Percentiles rank a stretch among this genome's conserved stretches.
Conservation (phyloP, 768 basidiomycete genomes). For the Rhizopogon vesiculosus region DNA sequence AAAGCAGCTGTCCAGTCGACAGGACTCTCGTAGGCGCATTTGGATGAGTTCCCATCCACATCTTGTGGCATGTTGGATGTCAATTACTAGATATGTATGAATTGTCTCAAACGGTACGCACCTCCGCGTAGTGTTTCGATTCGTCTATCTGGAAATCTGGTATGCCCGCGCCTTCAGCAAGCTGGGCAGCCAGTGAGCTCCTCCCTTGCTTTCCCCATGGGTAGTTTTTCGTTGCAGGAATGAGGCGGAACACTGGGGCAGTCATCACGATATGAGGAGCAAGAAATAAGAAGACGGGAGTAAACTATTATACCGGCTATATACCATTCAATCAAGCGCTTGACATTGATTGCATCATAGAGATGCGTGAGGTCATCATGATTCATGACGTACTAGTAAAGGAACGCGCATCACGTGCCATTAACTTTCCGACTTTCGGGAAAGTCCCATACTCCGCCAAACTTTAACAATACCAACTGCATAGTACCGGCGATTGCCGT, state of each 20-base stretch:
- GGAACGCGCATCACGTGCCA: background rate
- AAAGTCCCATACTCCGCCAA: background rate
- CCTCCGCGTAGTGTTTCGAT: constrained; percentile 52
- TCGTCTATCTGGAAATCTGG: constrained; percentile 35
- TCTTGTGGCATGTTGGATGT: constrained; percentile 21
- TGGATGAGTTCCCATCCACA: constrained; percentile 63
- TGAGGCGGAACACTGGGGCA: constrained; percentile 17
- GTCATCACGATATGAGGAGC: constrained; percentile 1
- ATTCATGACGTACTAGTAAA: too few species aligned
- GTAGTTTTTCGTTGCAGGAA: constrained; percentile 35
- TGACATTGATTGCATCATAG: background rate
- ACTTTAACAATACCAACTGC: constrained; percentile 15
- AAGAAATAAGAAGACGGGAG: background rate
- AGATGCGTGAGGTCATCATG: background rate
- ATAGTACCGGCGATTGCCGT: constrained; percentile 27
- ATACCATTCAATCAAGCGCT: background rate
- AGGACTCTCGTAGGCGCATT: constrained; percentile 36
- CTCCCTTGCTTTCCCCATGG: constrained; percentile 51
- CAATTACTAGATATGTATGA: background rate
- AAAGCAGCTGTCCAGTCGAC: constrained; percentile 19
- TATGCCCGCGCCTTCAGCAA: constrained; percentile 26
- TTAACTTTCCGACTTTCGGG: background rate
- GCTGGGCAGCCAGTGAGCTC: constrained; percentile 43
- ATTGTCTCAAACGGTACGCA: constrained; percentile 11
- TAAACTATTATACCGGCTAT: background rate